phyloP scores from a whole-genome alignment of 768 basidiomycete genomes.

The Pleurotus salmoneostramineus region DNA sequence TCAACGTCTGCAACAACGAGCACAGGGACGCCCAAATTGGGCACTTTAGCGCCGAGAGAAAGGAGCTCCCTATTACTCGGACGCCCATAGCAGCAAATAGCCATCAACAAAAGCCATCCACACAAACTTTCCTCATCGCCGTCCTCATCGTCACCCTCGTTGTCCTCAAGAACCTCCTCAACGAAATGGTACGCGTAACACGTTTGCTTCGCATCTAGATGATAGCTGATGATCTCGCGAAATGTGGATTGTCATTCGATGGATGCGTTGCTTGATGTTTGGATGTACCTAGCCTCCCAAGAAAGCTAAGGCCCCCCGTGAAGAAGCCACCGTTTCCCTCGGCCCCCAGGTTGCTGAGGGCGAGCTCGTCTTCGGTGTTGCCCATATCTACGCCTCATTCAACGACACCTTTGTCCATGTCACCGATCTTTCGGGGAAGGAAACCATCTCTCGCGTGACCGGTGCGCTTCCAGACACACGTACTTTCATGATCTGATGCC shows the following conservation, averaged over 20 bases:
- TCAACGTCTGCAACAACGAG: not conserved
- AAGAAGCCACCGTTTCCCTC: conserved; percentile 84
- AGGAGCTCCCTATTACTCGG: no score
- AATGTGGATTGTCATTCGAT: conserved; percentile 19
- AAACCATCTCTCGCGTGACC: conserved; percentile 98
- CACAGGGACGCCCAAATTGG: not conserved
- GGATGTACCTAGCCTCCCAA: conserved; percentile 77
- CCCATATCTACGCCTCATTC: conserved; percentile 99
- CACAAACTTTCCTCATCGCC: no score
- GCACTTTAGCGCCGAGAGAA: not conserved
- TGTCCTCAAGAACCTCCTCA: conserved; percentile 29
- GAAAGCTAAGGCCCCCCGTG: conserved; percentile 73
- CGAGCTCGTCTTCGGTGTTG: conserved; percentile 96
- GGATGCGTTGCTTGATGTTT: conserved; percentile 48
- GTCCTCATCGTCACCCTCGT: conserved; percentile 17
- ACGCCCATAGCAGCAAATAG: no score
- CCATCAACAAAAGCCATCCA: no score
- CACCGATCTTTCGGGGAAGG: conserved; percentile 98
- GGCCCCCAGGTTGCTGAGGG: conserved; percentile 96
- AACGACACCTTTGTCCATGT: conserved; percentile 99
- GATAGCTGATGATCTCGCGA: not conserved
- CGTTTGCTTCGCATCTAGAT: not conserved
- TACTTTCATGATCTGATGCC: not conserved
- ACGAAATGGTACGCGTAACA: conserved; percentile 37
- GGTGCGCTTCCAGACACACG: conserved; percentile 44